These are phyloP conservation scores for Chlamydomonas schloesseri DNA, from an alignment of 139 green algal species.

Conservation along the genomic window DNA sequence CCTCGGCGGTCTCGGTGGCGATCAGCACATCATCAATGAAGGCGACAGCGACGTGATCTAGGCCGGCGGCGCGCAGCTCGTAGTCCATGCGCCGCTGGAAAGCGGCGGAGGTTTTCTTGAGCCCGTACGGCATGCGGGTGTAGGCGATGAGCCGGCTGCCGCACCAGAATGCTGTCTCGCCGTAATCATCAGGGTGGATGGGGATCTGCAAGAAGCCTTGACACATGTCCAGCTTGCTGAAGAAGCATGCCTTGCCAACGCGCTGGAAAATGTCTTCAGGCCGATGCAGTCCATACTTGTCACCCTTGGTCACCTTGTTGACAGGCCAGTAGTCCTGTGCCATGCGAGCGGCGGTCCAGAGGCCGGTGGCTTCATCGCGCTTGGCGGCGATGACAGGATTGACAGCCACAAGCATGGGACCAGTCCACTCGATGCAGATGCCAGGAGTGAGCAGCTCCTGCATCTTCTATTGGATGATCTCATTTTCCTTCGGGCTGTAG, in stretches of 20 bases:
- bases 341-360: background rate
- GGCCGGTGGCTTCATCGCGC: background rate
- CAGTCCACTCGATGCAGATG: background rate
- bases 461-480: background rate
- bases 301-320: background rate
- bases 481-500: background rate
- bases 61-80: background rate
- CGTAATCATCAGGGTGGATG: too few species aligned
- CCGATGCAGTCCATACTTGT: background rate
- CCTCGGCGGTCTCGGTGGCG: too few species aligned
- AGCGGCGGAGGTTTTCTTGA: slow-evolving; percentile 27
- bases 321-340: background rate
- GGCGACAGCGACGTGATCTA: too few species aligned
- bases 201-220: too few species aligned
- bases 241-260: slow-evolving; percentile 3
- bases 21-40: slow-evolving; percentile 52
- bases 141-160: too few species aligned
- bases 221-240: slow-evolving; percentile 55
- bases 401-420: background rate
- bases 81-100: slow-evolving; percentile 47
- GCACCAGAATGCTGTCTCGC: too few species aligned
- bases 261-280: background rate
- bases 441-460: background rate
- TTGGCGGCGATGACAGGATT: background rate
- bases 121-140: too few species aligned